These are phyloP conservation scores for Pichia insulana DNA, from an alignment of 805 yeast species.

Conservation along the genomic window DNA sequence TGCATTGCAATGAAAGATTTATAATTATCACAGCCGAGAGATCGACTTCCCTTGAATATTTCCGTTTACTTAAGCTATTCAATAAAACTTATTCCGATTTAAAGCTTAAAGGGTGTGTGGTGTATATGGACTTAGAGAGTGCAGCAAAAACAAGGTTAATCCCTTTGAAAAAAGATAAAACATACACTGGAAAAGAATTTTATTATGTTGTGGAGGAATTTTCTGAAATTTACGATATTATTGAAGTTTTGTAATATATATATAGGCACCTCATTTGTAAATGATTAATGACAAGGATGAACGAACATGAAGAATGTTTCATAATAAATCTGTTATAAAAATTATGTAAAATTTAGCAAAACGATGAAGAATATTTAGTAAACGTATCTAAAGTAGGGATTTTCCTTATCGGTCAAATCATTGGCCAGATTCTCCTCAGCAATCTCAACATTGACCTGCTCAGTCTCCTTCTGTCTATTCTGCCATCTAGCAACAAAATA, in stretches of 20 bases:
- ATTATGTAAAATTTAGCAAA: too few species aligned
- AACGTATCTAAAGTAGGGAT: conserved; percentile 22
- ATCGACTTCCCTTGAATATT: conserved; percentile 20
- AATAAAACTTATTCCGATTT: conserved; percentile 5
- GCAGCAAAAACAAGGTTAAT: not conserved
- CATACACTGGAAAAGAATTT: conserved; percentile 11
- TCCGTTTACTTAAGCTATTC: conserved; percentile 16
- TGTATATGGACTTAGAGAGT: conserved; percentile 12
- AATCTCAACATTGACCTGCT: conserved; percentile 13
- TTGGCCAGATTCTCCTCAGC: conserved; percentile 21
- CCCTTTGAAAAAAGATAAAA: not conserved
- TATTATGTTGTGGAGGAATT: conserved; percentile 17
- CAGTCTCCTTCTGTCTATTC: conserved; percentile 23
- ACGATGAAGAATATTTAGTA: not conserved
- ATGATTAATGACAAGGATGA: too few species aligned
- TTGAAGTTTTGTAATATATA: conserved; percentile 12
- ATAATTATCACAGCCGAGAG: conserved; percentile 19
- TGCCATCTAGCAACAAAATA: conserved; percentile 32
- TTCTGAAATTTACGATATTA: conserved; percentile 16
- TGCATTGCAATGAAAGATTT: conserved; percentile 10
- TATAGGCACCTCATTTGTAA: too few species aligned
- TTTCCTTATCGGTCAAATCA: conserved; percentile 24
- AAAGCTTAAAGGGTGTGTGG: conserved; percentile 16
- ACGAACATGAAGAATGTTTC: too few species aligned
- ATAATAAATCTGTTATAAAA: too few species aligned